Evolutionary conservation across 1,139 yeast genomes (phyloP).

Genomic region (Lodderomyces orthopsilosis): DNA sequence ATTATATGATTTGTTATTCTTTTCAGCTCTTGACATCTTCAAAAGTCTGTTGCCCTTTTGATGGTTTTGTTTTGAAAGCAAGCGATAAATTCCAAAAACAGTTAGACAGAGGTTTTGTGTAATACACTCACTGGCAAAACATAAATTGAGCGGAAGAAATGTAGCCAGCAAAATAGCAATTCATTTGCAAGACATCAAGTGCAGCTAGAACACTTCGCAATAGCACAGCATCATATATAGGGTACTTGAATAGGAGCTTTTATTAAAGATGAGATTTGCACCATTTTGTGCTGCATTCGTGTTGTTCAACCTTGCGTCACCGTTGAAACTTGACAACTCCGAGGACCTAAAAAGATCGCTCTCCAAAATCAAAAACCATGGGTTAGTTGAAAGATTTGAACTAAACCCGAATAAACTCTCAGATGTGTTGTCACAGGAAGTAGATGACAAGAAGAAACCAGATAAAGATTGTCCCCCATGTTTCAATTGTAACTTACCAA

Average conservation of each 20-base stretch:
- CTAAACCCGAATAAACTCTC: background rate
- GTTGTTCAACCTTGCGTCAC: background rate
- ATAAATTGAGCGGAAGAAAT: background rate
- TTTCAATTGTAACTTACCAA: conserved; percentile 91
- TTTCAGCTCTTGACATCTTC: conserved; percentile 3
- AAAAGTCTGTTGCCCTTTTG: too few species aligned
- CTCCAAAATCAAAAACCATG: background rate
- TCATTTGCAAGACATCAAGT: too few species aligned
- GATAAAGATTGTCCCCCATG: conserved; percentile 73
- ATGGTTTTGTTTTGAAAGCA: background rate
- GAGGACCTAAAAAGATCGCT: background rate
- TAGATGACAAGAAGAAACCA: conserved; percentile 11
- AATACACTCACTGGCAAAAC: background rate
- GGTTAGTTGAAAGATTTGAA: background rate
- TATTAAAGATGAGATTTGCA: background rate
- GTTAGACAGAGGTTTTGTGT: background rate
- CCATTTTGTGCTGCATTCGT: background rate
- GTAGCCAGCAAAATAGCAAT: background rate
- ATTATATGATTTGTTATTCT: conserved; percentile 18
- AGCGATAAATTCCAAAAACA: too few species aligned
- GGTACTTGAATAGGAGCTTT: too few species aligned
- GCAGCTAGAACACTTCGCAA: too few species aligned
- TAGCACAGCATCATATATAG: too few species aligned
- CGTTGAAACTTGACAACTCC: background rate
- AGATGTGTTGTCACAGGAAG: background rate